Percentiles rank a stretch among this genome's conserved stretches.
phyloP scores from a whole-genome alignment of 345 rosid genomes.

The Trapa incisa region DNA sequence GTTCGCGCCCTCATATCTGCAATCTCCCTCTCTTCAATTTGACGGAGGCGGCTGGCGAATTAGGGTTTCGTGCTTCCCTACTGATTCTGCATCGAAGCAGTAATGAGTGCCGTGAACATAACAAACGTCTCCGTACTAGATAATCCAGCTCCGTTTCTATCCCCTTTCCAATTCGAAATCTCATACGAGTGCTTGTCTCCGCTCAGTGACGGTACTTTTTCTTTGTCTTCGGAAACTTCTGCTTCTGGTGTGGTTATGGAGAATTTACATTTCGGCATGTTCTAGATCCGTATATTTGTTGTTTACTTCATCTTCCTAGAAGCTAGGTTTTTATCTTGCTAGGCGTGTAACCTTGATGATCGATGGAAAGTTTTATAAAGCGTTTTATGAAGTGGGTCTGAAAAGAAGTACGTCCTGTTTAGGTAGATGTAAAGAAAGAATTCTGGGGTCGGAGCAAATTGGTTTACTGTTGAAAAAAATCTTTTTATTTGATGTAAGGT shows the following conservation, averaged over 20 bases:
- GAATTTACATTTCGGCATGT: no score
- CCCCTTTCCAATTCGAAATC: constrained; percentile 94
- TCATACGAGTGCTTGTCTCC: constrained; percentile 92
- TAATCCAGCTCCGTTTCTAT: constrained; percentile 73
- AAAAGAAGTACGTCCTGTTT: neutral
- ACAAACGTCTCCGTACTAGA: constrained; percentile 87
- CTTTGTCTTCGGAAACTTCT: neutral
- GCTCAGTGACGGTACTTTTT: constrained; percentile 70
- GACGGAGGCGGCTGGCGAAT: neutral
- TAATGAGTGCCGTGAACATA: constrained; percentile 13
- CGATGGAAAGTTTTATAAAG: neutral
- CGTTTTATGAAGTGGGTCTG: neutral
- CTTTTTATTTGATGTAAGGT: neutral
- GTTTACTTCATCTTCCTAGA: neutral
- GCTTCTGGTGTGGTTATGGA: neutral
- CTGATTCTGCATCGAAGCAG: neutral
- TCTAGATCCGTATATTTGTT: neutral
- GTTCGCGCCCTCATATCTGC: neutral
- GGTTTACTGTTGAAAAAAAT: neutral
- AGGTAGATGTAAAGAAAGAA: neutral
- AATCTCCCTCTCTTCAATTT: neutral
- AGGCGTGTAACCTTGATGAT: neutral
- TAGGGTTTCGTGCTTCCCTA: neutral
- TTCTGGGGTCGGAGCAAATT: neutral
- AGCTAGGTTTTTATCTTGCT: neutral